Evolutionary conservation across 2,329 filamentous ascomycete species (phyloP), one percentile per base, ranked within the genome.

Genomic region (Cercospora berteroae): DNA sequence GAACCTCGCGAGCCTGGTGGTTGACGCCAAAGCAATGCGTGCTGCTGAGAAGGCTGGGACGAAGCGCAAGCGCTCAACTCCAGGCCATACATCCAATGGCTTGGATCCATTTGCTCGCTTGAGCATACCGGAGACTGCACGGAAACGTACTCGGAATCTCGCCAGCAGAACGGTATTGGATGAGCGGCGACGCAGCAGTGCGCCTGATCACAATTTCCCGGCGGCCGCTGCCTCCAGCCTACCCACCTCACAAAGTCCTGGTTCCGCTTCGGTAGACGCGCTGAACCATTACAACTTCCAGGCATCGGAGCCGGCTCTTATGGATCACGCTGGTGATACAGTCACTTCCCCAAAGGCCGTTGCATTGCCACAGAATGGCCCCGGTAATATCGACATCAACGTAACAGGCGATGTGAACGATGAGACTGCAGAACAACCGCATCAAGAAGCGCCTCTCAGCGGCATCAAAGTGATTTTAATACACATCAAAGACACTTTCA

Each of bases 401-500:
- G 39, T 63, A 42, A 48, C 60, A n/a, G 56, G n/a, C 36, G 31
- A 52, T 64, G 57, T n/a, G 12, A 31, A 66, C 39, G 62, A 64
- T 10, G 23, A 13, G 13, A 1, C 60, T 18, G 10, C 27, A 25
- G 8, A 33, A 23, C 39, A 25, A 29, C n/a, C 36, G n/a, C 60
- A 48, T 9, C 64, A 50, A 10, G 66, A 70, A 66, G 76, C 75
- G 59, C 88, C 89, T 6, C 83, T 99, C 4, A 82, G 84, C 62
- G 93, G 93, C 0, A 77, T 98, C 29, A 90, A 88, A 70, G 83
- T 99, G 1, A 89, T 97, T 60, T 88, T 98, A 64, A 98, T 98
- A 42, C 95, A 99, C 77, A 87, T 98, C 75, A 99, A 99, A 78
- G 94, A 73, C 71, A 90, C 86, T 23, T 81, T 97, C 64, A 83